Conservation (phyloP, 768 basidiomycete genomes). For the Boletus huronensis region DNA sequence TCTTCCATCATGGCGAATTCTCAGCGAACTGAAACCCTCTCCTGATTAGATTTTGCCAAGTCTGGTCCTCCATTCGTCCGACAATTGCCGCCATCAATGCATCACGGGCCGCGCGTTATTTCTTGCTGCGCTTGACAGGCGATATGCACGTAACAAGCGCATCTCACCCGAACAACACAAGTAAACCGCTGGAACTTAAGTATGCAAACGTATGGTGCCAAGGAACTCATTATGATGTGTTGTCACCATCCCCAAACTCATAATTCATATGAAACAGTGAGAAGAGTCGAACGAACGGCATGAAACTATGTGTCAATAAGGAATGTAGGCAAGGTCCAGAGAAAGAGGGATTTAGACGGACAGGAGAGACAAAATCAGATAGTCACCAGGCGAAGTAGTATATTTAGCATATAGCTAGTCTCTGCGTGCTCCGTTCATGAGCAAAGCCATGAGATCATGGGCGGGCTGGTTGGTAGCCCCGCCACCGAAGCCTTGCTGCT, state of each 20-base stretch:
- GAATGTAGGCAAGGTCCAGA: conserved; percentile 29
- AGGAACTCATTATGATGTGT: not conserved
- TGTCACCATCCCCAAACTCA: conserved; percentile 14
- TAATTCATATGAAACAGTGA: conserved; percentile 28
- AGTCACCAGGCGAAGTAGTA: conserved; percentile 9
- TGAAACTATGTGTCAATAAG: conserved; percentile 33
- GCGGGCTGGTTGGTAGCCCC: conserved; percentile 52
- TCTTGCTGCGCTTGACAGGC: conserved; percentile 8
- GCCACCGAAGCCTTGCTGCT: conserved; percentile 51
- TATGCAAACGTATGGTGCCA: conserved; percentile 1
- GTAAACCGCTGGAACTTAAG: not conserved
- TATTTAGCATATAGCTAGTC: conserved; percentile 43
- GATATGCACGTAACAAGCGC: conserved; percentile 10
- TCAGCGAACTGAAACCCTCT: conserved; percentile 13
- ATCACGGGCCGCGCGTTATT: conserved; percentile 1
- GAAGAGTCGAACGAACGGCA: conserved; percentile 21
- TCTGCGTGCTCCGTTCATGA: conserved; percentile 69
- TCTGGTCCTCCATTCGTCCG: conserved; percentile 9
- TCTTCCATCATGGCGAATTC: conserved; percentile 27
- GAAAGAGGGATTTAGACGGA: conserved; percentile 9
- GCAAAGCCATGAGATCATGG: conserved; percentile 79
- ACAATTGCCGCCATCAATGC: conserved; percentile 23
- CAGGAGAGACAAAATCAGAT: conserved; percentile 12
- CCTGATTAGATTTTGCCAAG: conserved; percentile 12
- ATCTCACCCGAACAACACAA: conserved; percentile 6